Conservation (phyloP, 2,329 filamentous ascomycete genomes). For the Pseudohalonectria lignicola region DNA sequence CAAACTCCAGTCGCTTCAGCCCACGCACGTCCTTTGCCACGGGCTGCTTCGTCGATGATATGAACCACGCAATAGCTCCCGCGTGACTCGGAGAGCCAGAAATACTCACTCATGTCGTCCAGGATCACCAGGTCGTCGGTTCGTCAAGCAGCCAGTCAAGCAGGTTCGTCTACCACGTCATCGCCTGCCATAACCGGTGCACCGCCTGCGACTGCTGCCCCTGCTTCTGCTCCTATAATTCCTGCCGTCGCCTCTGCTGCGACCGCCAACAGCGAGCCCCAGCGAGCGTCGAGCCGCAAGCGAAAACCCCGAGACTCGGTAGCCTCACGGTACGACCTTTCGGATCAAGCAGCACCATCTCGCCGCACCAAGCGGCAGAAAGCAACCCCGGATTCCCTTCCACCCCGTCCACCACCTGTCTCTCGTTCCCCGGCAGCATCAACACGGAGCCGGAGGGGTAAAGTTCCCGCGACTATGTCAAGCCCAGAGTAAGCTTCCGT, state of each 20-base stretch:
- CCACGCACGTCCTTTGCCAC: too few species aligned
- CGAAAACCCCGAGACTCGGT: constrained; percentile 58
- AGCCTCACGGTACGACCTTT: constrained; percentile 23
- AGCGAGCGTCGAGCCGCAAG: constrained; percentile 51
- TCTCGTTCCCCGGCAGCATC: constrained; percentile 23
- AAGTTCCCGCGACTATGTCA: constrained; percentile 58
- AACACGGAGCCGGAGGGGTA: constrained; percentile 47
- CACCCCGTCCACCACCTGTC: constrained; percentile 16
- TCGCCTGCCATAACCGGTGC: constrained; percentile 1
- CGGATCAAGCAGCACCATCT: constrained; percentile 25
- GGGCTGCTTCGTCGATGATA: too few species aligned
- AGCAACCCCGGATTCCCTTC: constrained; percentile 39
- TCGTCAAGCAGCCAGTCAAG: constrained; percentile 67
- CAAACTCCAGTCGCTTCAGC: too few species aligned
- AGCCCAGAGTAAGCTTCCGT: constrained; percentile 49
- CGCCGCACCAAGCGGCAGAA: constrained; percentile 62
- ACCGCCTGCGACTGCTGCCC: constrained; percentile 22
- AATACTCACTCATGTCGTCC: constrained; percentile 63
- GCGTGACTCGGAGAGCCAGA: neutral
- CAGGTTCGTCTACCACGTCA: constrained; percentile 25
- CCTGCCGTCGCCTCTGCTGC: constrained; percentile 25
- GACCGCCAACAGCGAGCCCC: constrained; percentile 23
- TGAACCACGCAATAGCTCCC: too few species aligned
- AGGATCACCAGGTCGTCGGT: constrained; percentile 94
- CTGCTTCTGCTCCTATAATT: constrained; percentile 28